Percentiles rank a stretch among this genome's conserved stretches.
Evolutionary conservation across 78 protist genomes (phyloP).

Genomic region (Dictyostelium discoideum): DNA sequence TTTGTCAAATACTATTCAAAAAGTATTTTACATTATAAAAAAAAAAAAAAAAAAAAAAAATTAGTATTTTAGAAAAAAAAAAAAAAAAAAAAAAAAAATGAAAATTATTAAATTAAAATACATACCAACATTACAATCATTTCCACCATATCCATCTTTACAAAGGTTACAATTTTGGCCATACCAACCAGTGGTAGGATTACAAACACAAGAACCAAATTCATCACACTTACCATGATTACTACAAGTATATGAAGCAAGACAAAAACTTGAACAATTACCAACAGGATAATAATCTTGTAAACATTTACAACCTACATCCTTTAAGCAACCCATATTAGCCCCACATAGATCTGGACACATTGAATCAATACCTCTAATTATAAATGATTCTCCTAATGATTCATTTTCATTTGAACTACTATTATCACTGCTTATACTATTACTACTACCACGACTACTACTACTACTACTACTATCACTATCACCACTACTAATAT

Average conservation of each 20-base stretch:
- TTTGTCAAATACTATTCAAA: background rate
- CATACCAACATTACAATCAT: slow-evolving; percentile 22
- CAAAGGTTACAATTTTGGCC: slow-evolving; percentile 16
- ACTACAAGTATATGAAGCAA: background rate
- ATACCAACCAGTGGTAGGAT: background rate
- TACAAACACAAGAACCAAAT: slow-evolving; percentile 38
- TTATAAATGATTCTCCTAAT: background rate
- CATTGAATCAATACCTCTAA: slow-evolving; percentile 11
- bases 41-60: background rate
- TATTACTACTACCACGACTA: background rate
- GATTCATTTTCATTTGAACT: background rate
- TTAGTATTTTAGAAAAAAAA: background rate
- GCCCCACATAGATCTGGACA: slow-evolving; percentile 18
- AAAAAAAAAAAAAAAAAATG: background rate
- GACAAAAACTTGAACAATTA: background rate
- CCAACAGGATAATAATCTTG: slow-evolving; percentile 15
- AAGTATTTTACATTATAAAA: background rate
- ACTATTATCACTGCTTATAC: background rate
- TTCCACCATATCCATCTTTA: slow-evolving; percentile 24
- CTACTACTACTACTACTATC: background rate
- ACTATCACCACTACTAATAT: background rate
- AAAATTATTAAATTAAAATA: background rate
- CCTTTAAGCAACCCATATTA: slow-evolving; percentile 7
- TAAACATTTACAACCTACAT: slow-evolving; percentile 19
- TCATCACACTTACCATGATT: slow-evolving; percentile 30